Percentiles rank a stretch among this genome's conserved stretches.
phyloP scores from a whole-genome alignment of 2,329 filamentous ascomycete genomes.

The Fusarium clavum region DNA sequence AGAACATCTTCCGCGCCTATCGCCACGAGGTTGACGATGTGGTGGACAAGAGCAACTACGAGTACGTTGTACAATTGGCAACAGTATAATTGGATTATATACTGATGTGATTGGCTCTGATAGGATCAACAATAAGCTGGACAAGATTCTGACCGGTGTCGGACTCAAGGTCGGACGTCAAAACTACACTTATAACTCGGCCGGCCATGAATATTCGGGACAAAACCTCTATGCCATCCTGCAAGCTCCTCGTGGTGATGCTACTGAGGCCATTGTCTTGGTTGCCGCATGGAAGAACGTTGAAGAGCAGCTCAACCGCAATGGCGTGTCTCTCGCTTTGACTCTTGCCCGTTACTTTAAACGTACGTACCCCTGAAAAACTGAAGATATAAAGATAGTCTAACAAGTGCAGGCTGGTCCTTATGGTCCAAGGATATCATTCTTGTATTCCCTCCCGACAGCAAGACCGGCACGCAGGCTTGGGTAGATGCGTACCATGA shows the following conservation, averaged over 20 bases:
- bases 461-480: constrained; percentile 88
- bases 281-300: constrained; percentile 90
- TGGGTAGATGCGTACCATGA: constrained; percentile 99
- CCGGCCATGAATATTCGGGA: constrained; percentile 78
- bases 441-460: constrained; percentile 88
- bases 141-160: constrained; percentile 78
- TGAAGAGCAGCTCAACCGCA: constrained; percentile 81
- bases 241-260: constrained; percentile 92
- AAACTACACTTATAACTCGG: constrained; percentile 85
- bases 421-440: constrained; percentile 99
- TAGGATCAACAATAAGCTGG: constrained; percentile 77
- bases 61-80: constrained; percentile 54
- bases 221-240: constrained; percentile 95
- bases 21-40: constrained; percentile 81
- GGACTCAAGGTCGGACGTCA: constrained; percentile 91
- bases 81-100: background rate
- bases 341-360: constrained; percentile 96
- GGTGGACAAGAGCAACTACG: constrained; percentile 63
- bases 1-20: constrained; percentile 93
- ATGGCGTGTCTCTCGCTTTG: constrained; percentile 86
- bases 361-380: constrained; percentile 58
- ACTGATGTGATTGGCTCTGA: background rate
- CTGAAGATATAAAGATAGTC: background rate
- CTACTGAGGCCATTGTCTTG: constrained; percentile 95
- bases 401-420: constrained; percentile 77